Conservation (phyloP, 345 rosid species). For the Hypericum androsaemum region DNA sequence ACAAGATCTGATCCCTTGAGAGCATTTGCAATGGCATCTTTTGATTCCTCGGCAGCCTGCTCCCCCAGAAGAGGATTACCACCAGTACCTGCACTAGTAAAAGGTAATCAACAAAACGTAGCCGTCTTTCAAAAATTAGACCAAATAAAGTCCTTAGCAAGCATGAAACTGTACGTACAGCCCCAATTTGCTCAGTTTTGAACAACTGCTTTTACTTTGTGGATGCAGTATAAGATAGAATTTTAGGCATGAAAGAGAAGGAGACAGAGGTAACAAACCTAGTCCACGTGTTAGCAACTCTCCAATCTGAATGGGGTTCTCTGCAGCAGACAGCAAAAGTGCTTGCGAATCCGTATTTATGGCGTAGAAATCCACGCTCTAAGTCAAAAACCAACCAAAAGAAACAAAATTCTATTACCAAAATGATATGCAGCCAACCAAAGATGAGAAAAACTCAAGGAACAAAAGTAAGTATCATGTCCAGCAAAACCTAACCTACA, state of each 20-base stretch:
- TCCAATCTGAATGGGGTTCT: slow-evolving; percentile 85
- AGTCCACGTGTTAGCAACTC: slow-evolving; percentile 95
- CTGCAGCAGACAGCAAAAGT: slow-evolving; percentile 68
- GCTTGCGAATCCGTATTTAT: slow-evolving; percentile 96
- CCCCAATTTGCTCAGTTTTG: too few relatives aligned
- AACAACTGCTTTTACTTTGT: too few relatives aligned
- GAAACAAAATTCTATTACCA: not conserved
- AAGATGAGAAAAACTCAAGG: not conserved
- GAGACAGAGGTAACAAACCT: slow-evolving; percentile 37
- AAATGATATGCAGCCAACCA: not conserved
- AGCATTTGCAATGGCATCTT: slow-evolving; percentile 73
- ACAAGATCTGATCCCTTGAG: slow-evolving; percentile 98
- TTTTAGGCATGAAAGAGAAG: not conserved
- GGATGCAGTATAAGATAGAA: too few relatives aligned
- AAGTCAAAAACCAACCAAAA: not conserved
- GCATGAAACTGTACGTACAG: too few relatives aligned
- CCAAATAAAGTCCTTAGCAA: not conserved
- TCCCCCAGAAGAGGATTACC: slow-evolving; percentile 95
- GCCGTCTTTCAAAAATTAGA: not conserved
- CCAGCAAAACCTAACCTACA: too few relatives aligned
- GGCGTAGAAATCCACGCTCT: slow-evolving; percentile 93
- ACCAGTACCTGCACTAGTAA: slow-evolving; percentile 62
- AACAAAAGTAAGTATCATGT: too few relatives aligned
- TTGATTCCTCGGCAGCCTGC: slow-evolving; percentile 98
- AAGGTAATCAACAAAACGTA: slow-evolving; percentile 5